Evolutionary conservation across 2,329 filamentous ascomycete genomes (phyloP).

Genomic region (Sphaerulina musiva): DNA sequence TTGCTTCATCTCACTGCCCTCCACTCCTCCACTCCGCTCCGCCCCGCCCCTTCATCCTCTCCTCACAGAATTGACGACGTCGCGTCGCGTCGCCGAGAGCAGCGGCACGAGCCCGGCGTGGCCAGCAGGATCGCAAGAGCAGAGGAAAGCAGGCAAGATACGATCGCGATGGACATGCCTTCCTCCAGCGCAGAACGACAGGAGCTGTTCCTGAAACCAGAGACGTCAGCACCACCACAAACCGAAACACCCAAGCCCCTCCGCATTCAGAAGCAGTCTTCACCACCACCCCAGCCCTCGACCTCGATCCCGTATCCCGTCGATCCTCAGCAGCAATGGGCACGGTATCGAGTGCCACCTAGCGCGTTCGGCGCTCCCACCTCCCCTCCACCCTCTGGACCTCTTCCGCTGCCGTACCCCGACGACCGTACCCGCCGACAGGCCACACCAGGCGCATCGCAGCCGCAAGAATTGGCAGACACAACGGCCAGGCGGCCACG

Average conservation of each 20-base stretch:
- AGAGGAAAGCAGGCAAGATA: background rate
- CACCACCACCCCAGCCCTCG: conserved; percentile 5
- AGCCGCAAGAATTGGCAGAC: conserved; percentile 26
- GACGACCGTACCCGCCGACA: conserved; percentile 24
- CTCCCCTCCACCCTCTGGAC: conserved; percentile 29
- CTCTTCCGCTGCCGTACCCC: conserved; percentile 28
- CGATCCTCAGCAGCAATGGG: conserved; percentile 31
- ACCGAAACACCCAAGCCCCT: conserved; percentile 29
- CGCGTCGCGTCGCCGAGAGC: background rate
- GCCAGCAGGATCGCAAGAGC: background rate
- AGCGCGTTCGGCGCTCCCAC: conserved; percentile 30
- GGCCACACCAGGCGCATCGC: conserved; percentile 18
- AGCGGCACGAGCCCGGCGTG: conserved; percentile 1
- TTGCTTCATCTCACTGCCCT: background rate
- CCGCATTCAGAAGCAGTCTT: conserved; percentile 30
- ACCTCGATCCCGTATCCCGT: conserved; percentile 12
- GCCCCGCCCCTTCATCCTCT: too few species aligned
- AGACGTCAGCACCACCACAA: conserved; percentile 9
- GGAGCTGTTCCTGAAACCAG: conserved; percentile 22
- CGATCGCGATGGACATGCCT: background rate
- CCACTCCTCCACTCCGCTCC: too few species aligned
- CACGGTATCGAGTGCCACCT: conserved; percentile 30
- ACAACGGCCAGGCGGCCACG: conserved; percentile 22
- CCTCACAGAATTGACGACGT: background rate
- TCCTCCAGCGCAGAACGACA: conserved; percentile 17